A percentile compares a stretch with the other conserved stretches of the same genome.
phyloP scores from a whole-genome alignment of 306 rosid genomes.

The Cicer judaicum region DNA sequence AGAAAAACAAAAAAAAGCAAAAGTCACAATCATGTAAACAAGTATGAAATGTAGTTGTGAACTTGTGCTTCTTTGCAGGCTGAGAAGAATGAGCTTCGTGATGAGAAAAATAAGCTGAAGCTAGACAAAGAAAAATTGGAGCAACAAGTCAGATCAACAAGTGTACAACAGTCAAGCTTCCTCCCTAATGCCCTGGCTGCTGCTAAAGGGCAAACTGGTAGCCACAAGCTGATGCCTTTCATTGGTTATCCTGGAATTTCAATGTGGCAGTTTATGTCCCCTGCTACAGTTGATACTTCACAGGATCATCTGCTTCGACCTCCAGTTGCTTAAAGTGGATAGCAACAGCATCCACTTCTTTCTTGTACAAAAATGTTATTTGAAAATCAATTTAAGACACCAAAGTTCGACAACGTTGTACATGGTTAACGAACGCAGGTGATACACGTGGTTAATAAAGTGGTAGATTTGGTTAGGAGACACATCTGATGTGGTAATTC shows the following conservation, averaged over 20 bases:
- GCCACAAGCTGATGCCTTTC: conserved; percentile 78
- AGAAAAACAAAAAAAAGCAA: neutral
- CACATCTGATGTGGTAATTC: neutral
- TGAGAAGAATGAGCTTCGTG: conserved; percentile 94
- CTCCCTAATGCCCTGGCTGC: conserved; percentile 60
- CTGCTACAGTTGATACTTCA: conserved; percentile 81
- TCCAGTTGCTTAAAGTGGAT: conserved; percentile 80
- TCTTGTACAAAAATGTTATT: conserved; percentile 11
- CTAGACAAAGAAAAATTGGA: conserved; percentile 75
- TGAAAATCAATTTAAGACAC: neutral
- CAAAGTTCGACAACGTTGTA: neutral
- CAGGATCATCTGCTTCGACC: conserved; percentile 91
- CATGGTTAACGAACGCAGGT: neutral
- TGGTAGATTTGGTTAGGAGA: neutral
- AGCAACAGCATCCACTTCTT: conserved; percentile 44
- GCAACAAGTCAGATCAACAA: conserved; percentile 55
- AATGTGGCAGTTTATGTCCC: conserved; percentile 97
- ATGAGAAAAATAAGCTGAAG: conserved; percentile 92
- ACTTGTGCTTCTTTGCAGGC: conserved; percentile 53
- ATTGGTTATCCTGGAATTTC: conserved; percentile 85
- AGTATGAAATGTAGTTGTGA: conserved; percentile 11
- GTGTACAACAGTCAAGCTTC: conserved; percentile 64
- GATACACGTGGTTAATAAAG: neutral
- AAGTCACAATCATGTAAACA: neutral
- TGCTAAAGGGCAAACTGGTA: conserved; percentile 60